Evolutionary conservation across 441 rosid species (phyloP), one percentile per base, ranked within the genome.

Genomic region (Gossypium davidsonii): DNA sequence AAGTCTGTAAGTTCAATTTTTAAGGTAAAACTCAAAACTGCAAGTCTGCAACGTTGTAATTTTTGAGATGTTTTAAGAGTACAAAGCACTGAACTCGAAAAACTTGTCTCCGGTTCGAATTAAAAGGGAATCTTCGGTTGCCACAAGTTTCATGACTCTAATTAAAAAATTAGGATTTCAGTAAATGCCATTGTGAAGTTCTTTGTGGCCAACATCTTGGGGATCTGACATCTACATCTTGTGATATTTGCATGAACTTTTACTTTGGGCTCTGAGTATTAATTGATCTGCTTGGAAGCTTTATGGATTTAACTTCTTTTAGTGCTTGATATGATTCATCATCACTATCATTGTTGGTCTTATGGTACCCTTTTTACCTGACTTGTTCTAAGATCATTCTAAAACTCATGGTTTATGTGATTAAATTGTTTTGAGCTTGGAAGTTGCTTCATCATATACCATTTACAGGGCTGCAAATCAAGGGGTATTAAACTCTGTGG

Each of bases 401-500:
- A 63, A 63, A 3, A 64, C 21, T 64, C 28, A 11, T 37, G 18
- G 15, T 21, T 44, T 44, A 23, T 66, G 56, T 21, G 12, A 23
- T 48, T 25, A 25, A 58, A 23, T 42, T 14, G n/a, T 39, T 31
- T 18, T 52, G 14, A 39, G 8, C 10, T 31, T 20, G 44, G 9
- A 39, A 23, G 7, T 57, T 44, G 4, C 63, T 14, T 61, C 52
- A 18, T 7, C 10, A 18, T 9, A 20, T 2, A 23, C 21, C 3
- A 28, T 62, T 65, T 82, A 77, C 78, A 91, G 97, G 91, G 81
- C 42, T 94, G 97, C 89, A 79, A 83, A 73, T 84, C 87, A 46
- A 86, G 88, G 80, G 88, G 87, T 71, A 79, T 94, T 49, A 89
- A 90, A 77, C 83, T 92, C 23, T 84, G 88, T 74, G 89, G 85